Evolutionary conservation across 2,329 filamentous ascomycete species (phyloP).

Genomic region (Neonectria magnoliae): DNA sequence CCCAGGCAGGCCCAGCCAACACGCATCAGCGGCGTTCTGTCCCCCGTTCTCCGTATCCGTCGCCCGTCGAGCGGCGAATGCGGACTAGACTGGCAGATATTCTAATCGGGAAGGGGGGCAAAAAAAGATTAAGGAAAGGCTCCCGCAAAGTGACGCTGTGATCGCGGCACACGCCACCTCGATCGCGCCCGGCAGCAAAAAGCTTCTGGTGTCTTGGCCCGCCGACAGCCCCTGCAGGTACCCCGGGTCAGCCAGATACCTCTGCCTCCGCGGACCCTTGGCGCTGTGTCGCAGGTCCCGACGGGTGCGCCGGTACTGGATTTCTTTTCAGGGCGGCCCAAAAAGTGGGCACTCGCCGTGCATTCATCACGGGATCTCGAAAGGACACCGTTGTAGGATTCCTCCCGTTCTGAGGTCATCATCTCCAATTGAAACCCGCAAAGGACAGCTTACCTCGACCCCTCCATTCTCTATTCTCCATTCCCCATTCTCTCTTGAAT

Average conservation of each 20-base stretch:
- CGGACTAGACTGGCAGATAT: neutral
- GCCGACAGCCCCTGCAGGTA: conserved; percentile 2
- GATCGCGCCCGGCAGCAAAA: conserved; percentile 14
- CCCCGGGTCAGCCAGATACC: neutral
- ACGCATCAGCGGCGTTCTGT: neutral
- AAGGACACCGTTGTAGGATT: conserved; percentile 52
- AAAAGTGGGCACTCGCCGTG: conserved; percentile 42
- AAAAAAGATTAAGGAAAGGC: neutral
- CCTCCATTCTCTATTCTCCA: conserved; percentile 23
- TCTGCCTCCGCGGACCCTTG: neutral
- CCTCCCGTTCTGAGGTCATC: conserved; percentile 45
- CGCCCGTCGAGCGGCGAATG: neutral
- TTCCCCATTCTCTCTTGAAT: conserved; percentile 15
- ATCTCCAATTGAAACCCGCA: conserved; percentile 41
- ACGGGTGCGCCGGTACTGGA: conserved; percentile 1
- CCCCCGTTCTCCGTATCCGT: neutral
- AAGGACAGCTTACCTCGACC: conserved; percentile 38
- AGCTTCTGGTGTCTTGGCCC: conserved; percentile 15
- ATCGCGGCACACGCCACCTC: conserved; percentile 7
- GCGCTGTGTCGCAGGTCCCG: conserved; percentile 1
- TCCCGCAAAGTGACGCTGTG: neutral
- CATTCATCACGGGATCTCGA: conserved; percentile 49
- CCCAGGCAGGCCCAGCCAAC: neutral
- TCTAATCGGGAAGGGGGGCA: neutral
- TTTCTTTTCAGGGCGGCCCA: conserved; percentile 23